These are phyloP conservation scores for Ganoderma resinaceum DNA, from an alignment of 1,284 basidiomycete genomes.

Conservation along the genomic window DNA sequence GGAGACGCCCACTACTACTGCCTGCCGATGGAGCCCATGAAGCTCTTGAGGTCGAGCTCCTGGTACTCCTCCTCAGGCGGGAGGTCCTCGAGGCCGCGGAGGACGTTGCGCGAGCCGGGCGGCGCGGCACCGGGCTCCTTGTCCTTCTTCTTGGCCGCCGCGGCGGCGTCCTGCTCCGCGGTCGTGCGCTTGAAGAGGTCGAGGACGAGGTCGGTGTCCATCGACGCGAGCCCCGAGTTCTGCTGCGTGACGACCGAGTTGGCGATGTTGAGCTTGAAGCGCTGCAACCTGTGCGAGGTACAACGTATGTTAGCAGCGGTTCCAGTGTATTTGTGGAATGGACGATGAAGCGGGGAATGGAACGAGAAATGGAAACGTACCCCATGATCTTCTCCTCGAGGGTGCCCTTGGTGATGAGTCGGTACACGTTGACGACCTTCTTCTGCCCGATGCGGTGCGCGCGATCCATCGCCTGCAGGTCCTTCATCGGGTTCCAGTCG, in stretches of 20 bases:
- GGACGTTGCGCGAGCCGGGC: conserved; percentile 76
- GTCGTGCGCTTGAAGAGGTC: conserved; percentile 92
- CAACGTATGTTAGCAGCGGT: not conserved
- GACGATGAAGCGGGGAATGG: not conserved
- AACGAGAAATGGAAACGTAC: conserved; percentile 52
- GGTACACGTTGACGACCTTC: conserved; percentile 99
- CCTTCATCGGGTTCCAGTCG: conserved; percentile 99
- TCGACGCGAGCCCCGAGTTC: conserved; percentile 91
- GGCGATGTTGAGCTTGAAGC: conserved; percentile 99
- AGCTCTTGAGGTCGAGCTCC: conserved; percentile 82
- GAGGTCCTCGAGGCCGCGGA: conserved; percentile 88
- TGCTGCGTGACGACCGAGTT: conserved; percentile 97
- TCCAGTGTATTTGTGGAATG: no score
- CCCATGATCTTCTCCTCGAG: conserved; percentile 99
- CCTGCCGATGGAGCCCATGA: conserved; percentile 76
- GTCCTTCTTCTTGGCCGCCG: conserved; percentile 59
- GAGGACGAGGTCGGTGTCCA: conserved; percentile 97
- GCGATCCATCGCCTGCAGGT: conserved; percentile 99
- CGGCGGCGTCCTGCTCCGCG: conserved; percentile 71
- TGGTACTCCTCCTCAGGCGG: conserved; percentile 92
- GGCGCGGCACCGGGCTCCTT: conserved; percentile 57
- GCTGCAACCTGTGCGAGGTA: conserved; percentile 74
- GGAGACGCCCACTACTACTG: not conserved
- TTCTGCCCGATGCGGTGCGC: conserved; percentile 99
- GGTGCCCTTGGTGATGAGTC: conserved; percentile 96